Evolutionary conservation across 78 protist species (phyloP).

Genomic region (Dictyostelium purpureum): DNA sequence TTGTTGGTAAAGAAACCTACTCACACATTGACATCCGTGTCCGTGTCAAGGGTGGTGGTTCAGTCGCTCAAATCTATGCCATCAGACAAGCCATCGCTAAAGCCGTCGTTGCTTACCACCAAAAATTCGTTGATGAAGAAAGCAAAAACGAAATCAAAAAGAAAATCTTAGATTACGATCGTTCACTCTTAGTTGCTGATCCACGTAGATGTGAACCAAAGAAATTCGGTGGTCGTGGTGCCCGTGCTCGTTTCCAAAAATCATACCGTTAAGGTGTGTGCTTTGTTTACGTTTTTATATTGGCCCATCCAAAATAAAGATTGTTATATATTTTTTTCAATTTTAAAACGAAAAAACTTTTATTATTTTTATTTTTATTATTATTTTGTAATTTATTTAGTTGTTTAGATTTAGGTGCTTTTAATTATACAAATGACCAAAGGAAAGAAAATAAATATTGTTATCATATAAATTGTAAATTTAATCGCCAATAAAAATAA

Average conservation of each 20-base stretch:
- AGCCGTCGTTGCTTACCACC: constrained; percentile 98
- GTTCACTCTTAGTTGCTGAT: constrained; percentile 99
- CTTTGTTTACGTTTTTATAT: too few relatives aligned
- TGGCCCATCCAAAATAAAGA: too few relatives aligned
- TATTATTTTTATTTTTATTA: too few relatives aligned
- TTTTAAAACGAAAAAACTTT: too few relatives aligned
- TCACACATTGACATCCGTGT: constrained; percentile 97
- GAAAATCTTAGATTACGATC: constrained; percentile 93
- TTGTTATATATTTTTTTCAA: too few relatives aligned
- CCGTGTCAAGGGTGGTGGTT: constrained; percentile 99
- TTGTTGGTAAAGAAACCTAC: constrained; percentile 95
- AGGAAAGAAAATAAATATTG: too few relatives aligned
- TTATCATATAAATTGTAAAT: too few relatives aligned
- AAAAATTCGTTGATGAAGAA: constrained; percentile 99
- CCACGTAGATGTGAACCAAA: constrained; percentile 99
- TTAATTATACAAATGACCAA: too few relatives aligned
- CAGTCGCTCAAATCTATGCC: constrained; percentile 97
- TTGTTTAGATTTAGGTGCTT: too few relatives aligned
- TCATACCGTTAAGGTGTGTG: constrained; percentile 99
- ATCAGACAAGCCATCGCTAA: constrained; percentile 99
- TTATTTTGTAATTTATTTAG: too few relatives aligned
- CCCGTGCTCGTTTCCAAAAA: constrained; percentile 99
- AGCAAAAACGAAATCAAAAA: constrained; percentile 97
- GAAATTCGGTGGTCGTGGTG: constrained; percentile 99
- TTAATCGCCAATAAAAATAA: too few relatives aligned